Evolutionary conservation across 2,329 filamentous ascomycete genomes (phyloP).

Genomic region (Clarireedia monteithiana): DNA sequence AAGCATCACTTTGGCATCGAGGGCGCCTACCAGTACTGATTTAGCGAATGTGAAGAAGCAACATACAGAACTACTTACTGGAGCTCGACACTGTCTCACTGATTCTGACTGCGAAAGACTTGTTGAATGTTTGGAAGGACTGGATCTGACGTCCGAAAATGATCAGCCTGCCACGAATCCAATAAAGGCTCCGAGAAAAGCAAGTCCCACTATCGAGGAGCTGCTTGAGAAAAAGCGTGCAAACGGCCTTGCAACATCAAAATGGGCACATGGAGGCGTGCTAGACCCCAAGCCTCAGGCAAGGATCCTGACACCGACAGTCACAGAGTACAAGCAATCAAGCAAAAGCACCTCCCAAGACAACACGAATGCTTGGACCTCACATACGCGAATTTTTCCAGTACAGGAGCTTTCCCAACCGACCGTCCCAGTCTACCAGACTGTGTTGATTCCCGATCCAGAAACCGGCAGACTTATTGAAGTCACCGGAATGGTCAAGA

Average conservation of each 20-base stretch:
- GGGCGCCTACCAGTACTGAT: too few relatives aligned
- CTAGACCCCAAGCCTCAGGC: not conserved
- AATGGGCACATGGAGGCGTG: not conserved
- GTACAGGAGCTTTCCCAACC: not conserved
- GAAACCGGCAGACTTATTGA: constrained; percentile 5
- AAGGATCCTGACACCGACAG: not conserved
- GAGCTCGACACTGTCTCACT: not conserved
- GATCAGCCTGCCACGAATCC: not conserved
- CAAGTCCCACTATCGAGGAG: not conserved
- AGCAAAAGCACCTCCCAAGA: not conserved
- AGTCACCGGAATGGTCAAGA: constrained; percentile 10
- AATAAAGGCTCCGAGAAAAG: not conserved
- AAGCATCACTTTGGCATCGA: too few relatives aligned
- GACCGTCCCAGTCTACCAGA: not conserved
- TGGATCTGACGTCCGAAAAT: not conserved
- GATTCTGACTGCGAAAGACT: not conserved
- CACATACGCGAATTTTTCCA: not conserved
- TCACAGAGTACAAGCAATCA: not conserved
- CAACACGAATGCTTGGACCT: not conserved
- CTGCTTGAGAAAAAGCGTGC: not conserved
- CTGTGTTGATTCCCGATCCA: not conserved
- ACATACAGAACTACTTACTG: not conserved
- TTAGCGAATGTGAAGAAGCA: not conserved
- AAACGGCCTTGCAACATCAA: not conserved
- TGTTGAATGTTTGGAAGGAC: not conserved